Base-by-base conservation (phyloP, 2,329 filamentous ascomycete species). In the Calonectria multiphialidica region DNA sequence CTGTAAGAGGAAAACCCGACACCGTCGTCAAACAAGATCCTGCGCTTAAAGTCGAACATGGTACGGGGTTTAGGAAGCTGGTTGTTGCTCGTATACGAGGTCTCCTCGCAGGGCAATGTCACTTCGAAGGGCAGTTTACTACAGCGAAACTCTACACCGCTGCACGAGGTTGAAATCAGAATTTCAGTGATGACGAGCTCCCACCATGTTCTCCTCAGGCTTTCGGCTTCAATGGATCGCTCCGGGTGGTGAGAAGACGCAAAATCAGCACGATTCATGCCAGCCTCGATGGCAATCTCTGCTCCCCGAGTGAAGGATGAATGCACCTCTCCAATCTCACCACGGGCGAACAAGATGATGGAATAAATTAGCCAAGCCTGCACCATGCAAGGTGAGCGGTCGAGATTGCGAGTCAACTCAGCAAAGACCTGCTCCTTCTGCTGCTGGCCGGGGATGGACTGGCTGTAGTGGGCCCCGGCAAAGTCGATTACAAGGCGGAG, bases 181-280 rank as follows among this genome's bases (percentile, higher is more conserved):
- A 75, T 70, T 1, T 78, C 76, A 0, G 76, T 78, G 1, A 77
- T 68, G 3, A 73, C 77, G 7, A 78, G 75, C 10, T 78, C 76
- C 76, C 76, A 78, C 76, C 76, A 78, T 0, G 76, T 78, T 21
- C 76, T 71, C 8, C 76, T 75, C 1, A 78, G 33, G 16, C 76
- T 78, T 21, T 78, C 76, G 16, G 37, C 57, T 13, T 76, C 73
- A 2, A 78, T 71, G 0, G 72, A 74, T 28, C n/a, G n/a, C 16
- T 45, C 57, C 0, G 40, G 13, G 15, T 75, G 61, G 6, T 45
- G 68, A 0, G 76, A 68, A 1, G 74, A 59, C 1, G 75, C 61
- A 42, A 75, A 78, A 7, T 76, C 72, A 0, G 63, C 67, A 0
- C 37, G 73, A 25, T 78, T 63, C 66, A 78, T 63, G 1, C 76